A percentile compares a stretch with the other conserved stretches of the same genome.
These are phyloP conservation scores for Trypethelium eluteriae DNA, from an alignment of 495 filamentous ascomycete genomes.

Conservation along the genomic window DNA sequence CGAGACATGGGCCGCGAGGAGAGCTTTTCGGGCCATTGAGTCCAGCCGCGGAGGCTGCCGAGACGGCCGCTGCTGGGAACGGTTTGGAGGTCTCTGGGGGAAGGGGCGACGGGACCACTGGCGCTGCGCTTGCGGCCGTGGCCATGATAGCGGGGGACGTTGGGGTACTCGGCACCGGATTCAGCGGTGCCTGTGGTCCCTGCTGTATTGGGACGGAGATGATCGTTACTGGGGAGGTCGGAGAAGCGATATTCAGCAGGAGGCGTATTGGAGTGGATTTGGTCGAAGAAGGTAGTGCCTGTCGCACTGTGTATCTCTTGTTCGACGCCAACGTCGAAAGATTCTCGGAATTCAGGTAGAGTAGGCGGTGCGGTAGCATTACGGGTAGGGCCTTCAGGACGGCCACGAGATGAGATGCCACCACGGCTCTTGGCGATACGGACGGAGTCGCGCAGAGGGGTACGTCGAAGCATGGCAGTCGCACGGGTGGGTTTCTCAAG, in stretches of 20 bases:
- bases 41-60: constrained; percentile 11
- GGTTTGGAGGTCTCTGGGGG: background rate
- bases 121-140: constrained; percentile 81
- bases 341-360: background rate
- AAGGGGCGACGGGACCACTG: constrained; percentile 59
- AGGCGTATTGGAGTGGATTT: background rate
- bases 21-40: constrained; percentile 1
- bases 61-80: background rate
- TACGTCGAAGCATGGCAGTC: constrained; percentile 43
- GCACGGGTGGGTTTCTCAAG: constrained; percentile 21
- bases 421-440: constrained; percentile 75
- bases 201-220: background rate
- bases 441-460: constrained; percentile 82
- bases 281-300: background rate
- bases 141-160: constrained; percentile 64
- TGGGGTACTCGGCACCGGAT: constrained; percentile 69
- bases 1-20: background rate
- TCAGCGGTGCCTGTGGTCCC: constrained; percentile 26
- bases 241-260: background rate
- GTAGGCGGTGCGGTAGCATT: constrained; percentile 16
- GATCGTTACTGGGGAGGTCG: background rate
- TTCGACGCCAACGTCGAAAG: background rate
- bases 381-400: constrained; percentile 20
- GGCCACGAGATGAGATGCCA: constrained; percentile 36
- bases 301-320: background rate